phyloP scores from a whole-genome alignment of 352 stramenopile species.

The Paralagenidium karlingii region DNA sequence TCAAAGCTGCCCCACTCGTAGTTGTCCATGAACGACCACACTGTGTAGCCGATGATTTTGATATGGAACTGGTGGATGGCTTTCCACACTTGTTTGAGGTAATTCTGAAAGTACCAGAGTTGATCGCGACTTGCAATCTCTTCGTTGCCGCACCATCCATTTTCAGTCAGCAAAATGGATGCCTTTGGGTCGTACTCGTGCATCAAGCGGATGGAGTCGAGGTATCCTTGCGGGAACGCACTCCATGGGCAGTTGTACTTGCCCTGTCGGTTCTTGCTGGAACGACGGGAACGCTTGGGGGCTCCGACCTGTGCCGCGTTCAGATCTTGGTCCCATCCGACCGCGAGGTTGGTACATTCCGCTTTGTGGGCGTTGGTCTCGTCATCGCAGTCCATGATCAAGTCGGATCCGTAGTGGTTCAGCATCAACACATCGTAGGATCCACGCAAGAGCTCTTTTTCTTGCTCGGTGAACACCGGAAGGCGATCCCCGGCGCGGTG shows the following conservation, averaged over 20 bases:
- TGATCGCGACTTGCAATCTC: constrained; percentile 43
- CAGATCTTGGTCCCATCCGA: constrained; percentile 9
- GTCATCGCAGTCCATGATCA: constrained; percentile 11
- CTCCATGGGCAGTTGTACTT: constrained; percentile 21
- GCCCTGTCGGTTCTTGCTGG: constrained; percentile 11
- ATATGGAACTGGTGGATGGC: constrained; percentile 42
- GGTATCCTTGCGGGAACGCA: constrained; percentile 38
- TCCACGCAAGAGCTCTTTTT: constrained; percentile 30
- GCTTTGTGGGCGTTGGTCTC: not conserved
- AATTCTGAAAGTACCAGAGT: constrained; percentile 45
- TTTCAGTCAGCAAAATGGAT: constrained; percentile 48
- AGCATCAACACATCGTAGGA: constrained; percentile 81
- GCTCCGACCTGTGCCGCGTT: too few relatives aligned
- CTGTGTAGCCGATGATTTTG: constrained; percentile 85
- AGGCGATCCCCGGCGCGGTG: constrained; percentile 42
- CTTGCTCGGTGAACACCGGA: constrained; percentile 56
- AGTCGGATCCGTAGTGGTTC: constrained; percentile 70
- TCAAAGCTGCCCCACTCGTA: constrained; percentile 79
- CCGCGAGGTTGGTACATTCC: constrained; percentile 1
- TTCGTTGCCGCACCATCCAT: constrained; percentile 53
- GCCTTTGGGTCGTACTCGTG: constrained; percentile 21
- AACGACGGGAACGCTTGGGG: constrained; percentile 5
- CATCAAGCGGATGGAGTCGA: constrained; percentile 46
- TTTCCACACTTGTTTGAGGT: constrained; percentile 43
- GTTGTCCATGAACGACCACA: constrained; percentile 91